phyloP scores from a whole-genome alignment of 2,329 filamentous ascomycete genomes.

The Claviceps sp. region DNA sequence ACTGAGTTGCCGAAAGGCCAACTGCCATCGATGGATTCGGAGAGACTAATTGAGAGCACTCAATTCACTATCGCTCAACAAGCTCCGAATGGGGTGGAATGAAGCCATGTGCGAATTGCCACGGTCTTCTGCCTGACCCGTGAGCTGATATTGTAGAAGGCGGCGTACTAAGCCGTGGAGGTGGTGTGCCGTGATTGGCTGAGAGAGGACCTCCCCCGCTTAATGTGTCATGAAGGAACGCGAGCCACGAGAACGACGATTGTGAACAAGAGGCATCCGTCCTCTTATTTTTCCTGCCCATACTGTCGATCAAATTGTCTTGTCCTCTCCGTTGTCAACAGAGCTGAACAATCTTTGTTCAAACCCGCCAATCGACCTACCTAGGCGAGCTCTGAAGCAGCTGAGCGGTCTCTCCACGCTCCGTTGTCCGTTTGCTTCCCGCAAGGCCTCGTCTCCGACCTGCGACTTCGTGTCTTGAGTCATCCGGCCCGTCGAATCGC shows the following conservation, averaged over 20 bases:
- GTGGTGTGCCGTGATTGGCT: conserved; percentile 18
- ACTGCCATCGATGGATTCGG: background rate
- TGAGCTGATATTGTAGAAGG: conserved; percentile 9
- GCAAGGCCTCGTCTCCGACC: conserved; percentile 1
- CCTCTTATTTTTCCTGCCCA: conserved; percentile 1
- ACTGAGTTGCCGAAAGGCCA: background rate
- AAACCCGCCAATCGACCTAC: conserved; percentile 2
- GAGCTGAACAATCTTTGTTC: background rate
- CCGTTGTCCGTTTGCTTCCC: conserved; percentile 8
- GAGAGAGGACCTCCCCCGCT: conserved; percentile 18
- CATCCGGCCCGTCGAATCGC: background rate
- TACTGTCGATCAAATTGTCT: background rate
- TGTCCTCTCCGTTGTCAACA: background rate
- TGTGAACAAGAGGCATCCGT: conserved; percentile 2
- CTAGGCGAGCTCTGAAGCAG: background rate
- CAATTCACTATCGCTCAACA: background rate
- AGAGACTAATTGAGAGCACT: background rate
- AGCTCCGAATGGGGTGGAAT: background rate
- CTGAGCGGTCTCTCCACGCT: conserved; percentile 3
- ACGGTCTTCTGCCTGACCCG: background rate
- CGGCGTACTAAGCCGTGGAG: conserved; percentile 8
- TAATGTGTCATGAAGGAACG: conserved; percentile 25
- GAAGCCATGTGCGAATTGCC: background rate
- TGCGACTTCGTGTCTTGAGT: background rate
- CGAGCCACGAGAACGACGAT: conserved; percentile 9